Conservation (phyloP, 768 basidiomycete species). For the Mycena galopus region DNA sequence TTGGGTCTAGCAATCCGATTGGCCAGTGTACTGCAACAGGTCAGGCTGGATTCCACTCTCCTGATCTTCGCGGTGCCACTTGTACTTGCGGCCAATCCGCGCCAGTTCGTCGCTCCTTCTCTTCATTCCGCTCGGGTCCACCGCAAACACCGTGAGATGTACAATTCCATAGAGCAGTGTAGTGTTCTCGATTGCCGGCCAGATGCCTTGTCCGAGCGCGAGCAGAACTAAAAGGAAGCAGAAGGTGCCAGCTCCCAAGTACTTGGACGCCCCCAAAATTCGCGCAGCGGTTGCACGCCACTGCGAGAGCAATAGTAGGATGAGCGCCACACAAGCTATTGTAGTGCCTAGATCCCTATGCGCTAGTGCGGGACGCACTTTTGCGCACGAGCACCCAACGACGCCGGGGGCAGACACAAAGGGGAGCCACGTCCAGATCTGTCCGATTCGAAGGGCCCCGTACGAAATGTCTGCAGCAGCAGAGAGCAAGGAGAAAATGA, state of each 20-base stretch:
- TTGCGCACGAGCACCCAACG: conserved; percentile 9
- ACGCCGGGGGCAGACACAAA: conserved; percentile 12
- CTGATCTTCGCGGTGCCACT: neutral
- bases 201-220: neutral
- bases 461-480: conserved; percentile 3
- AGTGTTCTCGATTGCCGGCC: conserved; percentile 6
- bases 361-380: no score
- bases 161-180: conserved; percentile 7
- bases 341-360: neutral
- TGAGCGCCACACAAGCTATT: neutral
- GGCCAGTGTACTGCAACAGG: no score
- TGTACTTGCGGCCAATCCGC: conserved; percentile 14
- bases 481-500: conserved; percentile 13
- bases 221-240: neutral
- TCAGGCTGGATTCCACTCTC: neutral
- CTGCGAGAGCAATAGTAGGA: conserved; percentile 2
- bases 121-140: conserved; percentile 15
- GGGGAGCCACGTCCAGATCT: conserved; percentile 8
- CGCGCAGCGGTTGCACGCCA: neutral
- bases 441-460: conserved; percentile 3
- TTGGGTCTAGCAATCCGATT: no score
- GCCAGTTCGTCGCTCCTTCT: neutral
- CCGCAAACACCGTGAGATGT: neutral
- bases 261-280: conserved; percentile 1
- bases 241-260: neutral